Percentiles rank a stretch among this genome's conserved stretches.
Conservation (phyloP, 768 basidiomycete genomes). For the Amylocystis lapponica region DNA sequence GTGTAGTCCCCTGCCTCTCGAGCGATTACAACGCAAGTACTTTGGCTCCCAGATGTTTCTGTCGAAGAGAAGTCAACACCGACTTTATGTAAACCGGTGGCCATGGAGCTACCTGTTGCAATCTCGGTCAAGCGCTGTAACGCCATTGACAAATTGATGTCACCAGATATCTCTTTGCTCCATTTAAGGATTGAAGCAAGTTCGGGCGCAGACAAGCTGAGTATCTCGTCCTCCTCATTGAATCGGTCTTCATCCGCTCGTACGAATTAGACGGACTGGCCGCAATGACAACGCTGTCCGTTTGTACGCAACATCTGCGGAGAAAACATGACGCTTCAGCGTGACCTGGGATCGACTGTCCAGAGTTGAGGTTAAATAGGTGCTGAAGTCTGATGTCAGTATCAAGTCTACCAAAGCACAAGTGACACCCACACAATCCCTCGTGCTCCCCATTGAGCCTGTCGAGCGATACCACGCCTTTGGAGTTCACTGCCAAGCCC, state of each 20-base stretch:
- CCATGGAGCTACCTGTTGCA: constrained; percentile 42
- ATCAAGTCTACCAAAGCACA: not conserved
- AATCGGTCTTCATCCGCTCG: constrained; percentile 27
- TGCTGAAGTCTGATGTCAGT: constrained; percentile 26
- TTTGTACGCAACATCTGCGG: constrained; percentile 61
- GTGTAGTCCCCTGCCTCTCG: constrained; percentile 68
- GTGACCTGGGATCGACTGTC: constrained; percentile 41
- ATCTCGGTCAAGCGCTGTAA: constrained; percentile 69
- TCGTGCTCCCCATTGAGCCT: constrained; percentile 67
- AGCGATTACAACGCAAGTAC: constrained; percentile 62
- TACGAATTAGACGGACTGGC: constrained; percentile 35
- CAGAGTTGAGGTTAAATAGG: constrained; percentile 42
- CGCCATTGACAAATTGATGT: constrained; percentile 63
- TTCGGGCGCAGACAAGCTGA: constrained; percentile 53
- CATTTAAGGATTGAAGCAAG: constrained; percentile 66
- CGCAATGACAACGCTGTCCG: constrained; percentile 34
- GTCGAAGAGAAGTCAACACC: not conserved
- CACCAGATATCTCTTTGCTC: constrained; percentile 70
- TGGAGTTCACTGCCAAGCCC: constrained; percentile 64
- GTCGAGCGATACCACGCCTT: constrained; percentile 56
- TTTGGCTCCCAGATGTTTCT: constrained; percentile 66
- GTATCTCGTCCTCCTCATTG: constrained; percentile 47
- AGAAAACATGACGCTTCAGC: constrained; percentile 50
- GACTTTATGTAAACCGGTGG: not conserved
- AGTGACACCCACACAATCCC: constrained; percentile 66